These are phyloP conservation scores for Lachnum nothofagi DNA, from an alignment of 2,329 filamentous ascomycete species.

Conservation along the genomic window DNA sequence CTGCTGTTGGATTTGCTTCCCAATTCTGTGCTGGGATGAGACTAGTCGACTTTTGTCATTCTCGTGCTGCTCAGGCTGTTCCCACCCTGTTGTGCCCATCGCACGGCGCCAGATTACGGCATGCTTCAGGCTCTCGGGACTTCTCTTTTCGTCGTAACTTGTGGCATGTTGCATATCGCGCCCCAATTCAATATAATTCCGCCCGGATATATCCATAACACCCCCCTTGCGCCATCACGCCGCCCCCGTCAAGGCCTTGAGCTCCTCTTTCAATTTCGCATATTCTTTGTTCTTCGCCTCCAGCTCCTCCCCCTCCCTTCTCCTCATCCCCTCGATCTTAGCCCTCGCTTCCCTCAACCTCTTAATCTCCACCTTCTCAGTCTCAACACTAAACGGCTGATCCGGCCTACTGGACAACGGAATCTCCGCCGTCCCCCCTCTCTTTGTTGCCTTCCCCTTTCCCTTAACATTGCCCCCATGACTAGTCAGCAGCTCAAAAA, in stretches of 20 bases:
- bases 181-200: too few relatives aligned
- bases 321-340: constrained; percentile 49
- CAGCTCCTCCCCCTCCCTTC: constrained; percentile 22
- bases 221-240: too few relatives aligned
- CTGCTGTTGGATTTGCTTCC: too few relatives aligned
- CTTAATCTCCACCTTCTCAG: constrained; percentile 59
- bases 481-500: constrained; percentile 81
- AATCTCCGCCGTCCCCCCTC: constrained; percentile 69
- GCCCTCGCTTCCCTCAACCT: constrained; percentile 58
- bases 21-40: too few relatives aligned
- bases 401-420: constrained; percentile 61
- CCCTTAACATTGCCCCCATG: constrained; percentile 51
- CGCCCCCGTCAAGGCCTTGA: neutral
- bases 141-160: too few relatives aligned
- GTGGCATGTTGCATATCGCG: too few relatives aligned
- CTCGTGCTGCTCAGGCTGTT: too few relatives aligned
- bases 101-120: too few relatives aligned
- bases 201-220: too few relatives aligned
- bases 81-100: too few relatives aligned
- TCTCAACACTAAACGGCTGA: constrained; percentile 69
- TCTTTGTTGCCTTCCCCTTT: constrained; percentile 52
- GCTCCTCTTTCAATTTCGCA: constrained; percentile 17
- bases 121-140: too few relatives aligned
- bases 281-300: constrained; percentile 25
- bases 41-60: too few relatives aligned